Evolutionary conservation across 192 early-diverging fungal genomes (phyloP), one percentile per base, ranked within the genome.

Genomic region (Backusella sp.): DNA sequence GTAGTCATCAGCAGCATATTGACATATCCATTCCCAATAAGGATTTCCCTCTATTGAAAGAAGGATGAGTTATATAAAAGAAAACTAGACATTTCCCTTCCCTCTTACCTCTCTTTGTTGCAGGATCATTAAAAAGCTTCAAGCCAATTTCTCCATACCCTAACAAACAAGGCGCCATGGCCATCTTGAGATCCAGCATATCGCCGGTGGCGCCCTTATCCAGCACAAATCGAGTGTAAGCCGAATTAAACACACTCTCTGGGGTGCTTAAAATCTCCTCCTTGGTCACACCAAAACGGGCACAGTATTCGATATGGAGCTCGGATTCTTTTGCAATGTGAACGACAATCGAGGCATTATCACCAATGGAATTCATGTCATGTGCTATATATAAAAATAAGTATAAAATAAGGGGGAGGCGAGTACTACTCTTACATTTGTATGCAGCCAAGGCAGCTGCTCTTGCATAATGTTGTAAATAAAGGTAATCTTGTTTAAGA

Each of bases 401-500:
- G 32, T 32, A 65, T 12, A 34, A 44, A 41, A 76, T 42, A 52
- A 36, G 26, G 9, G 2, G 30, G 30, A 2, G 3, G 2, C n/a
- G 32, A 32, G 32, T 32, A 32, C 32, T 42, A 21, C 8, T 1
- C 52, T 87, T 81, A 79, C 86, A 85, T 79, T 94, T 94, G 83
- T 88, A 95, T 3, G 91, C 92, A 12, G 91, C 93, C 52, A 96
- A 81, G 15, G 92, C 91, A 46, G 91, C 87, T 7, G 86, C 89
- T 4, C 94, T 86, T 1, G 95, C 95, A 83, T 94, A 96, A 53
- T 93, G 91, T 56, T 87, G 85, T 69, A 95, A 74, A 80, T 91
- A 95, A 37, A 93, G 79, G 73, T 95, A 95, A 81, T 96, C 95
- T 78, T 96, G 95, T 69, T 91, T 88, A 28, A 96, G 89, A 71